Evolutionary conservation across 768 basidiomycete genomes (phyloP).

Genomic region (Lactarius vividus): DNA sequence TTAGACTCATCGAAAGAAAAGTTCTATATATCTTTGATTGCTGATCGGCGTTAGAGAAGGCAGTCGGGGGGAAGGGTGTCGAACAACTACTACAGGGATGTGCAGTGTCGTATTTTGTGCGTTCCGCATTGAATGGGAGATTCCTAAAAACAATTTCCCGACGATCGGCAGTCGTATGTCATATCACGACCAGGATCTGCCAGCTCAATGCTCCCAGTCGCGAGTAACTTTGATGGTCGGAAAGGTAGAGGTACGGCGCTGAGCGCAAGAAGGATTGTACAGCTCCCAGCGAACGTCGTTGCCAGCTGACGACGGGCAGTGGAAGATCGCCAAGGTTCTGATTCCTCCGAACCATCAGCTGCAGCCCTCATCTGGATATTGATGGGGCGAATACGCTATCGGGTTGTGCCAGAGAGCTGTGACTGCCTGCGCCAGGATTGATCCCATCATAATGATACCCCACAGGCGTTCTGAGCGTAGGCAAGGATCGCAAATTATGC

Average conservation of each 20-base stretch:
- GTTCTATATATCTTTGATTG: background rate
- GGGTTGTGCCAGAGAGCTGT: background rate
- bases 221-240: constrained; percentile 3
- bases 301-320: background rate
- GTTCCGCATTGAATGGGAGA: background rate
- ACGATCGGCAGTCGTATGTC: background rate
- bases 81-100: no score
- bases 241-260: background rate
- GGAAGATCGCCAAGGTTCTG: background rate
- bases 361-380: background rate
- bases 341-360: constrained; percentile 9
- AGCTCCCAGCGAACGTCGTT: background rate
- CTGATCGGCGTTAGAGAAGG: background rate
- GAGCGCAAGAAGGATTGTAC: background rate
- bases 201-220: background rate
- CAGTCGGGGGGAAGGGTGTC: background rate
- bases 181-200: background rate
- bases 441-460: background rate
- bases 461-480: no score
- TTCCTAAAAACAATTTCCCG: background rate
- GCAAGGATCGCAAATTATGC: no score
- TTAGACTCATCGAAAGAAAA: background rate
- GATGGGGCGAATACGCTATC: no score
- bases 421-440: background rate
- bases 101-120: background rate